Evolutionary conservation across 2,329 filamentous ascomycete genomes (phyloP).

Genomic region (Ustilaginoidea virens): DNA sequence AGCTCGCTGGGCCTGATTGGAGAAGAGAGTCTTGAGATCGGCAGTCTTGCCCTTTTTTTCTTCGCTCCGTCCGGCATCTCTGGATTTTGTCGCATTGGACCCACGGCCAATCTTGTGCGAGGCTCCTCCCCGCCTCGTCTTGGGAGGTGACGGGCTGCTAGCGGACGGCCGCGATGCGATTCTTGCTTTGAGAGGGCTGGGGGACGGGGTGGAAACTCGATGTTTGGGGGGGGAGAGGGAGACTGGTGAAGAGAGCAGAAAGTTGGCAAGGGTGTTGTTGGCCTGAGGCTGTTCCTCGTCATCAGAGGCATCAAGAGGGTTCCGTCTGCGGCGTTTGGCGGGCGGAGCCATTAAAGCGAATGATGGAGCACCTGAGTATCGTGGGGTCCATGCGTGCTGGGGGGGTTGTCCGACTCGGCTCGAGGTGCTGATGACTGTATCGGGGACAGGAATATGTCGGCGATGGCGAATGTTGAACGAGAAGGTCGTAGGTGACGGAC

Average conservation of each 20-base stretch:
- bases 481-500: too few species aligned
- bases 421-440: too few species aligned
- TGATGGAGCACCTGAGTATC: constrained; percentile 12
- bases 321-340: constrained; percentile 43
- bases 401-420: too few species aligned
- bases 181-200: constrained; percentile 24
- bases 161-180: constrained; percentile 4
- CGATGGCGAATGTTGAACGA: too few species aligned
- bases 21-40: constrained; percentile 44
- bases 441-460: too few species aligned
- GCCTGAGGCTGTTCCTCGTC: constrained; percentile 28
- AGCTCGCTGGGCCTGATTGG: constrained; percentile 40
- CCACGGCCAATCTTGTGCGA: constrained; percentile 15
- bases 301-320: constrained; percentile 33
- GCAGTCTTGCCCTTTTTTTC: constrained; percentile 38
- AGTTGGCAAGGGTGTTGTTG: constrained; percentile 37
- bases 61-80: constrained; percentile 19
- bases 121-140: constrained; percentile 5
- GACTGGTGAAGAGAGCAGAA: constrained; percentile 36
- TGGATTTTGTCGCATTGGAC: constrained; percentile 24
- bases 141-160: constrained; percentile 9
- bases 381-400: constrained; percentile 9
- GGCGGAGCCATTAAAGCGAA: constrained; percentile 38
- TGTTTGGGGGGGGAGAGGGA: constrained; percentile 20
- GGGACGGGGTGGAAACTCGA: constrained; percentile 19